Evolutionary conservation across 148 eudicot species (phyloP).

Genomic region (Pharnaceum exiguum): DNA sequence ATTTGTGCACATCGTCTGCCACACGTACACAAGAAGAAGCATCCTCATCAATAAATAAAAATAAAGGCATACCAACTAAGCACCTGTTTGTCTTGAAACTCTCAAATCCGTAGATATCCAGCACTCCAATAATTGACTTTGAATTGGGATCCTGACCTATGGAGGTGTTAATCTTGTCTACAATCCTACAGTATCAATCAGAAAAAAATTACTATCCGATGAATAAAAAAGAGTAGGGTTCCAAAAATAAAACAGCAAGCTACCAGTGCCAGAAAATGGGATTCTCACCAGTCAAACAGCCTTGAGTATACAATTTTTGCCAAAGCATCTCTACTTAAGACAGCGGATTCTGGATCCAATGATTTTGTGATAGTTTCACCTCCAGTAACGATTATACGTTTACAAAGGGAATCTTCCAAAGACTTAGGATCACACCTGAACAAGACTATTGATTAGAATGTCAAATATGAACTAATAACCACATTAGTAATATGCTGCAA

Average conservation of each 20-base stretch:
- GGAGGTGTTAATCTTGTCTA: constrained; percentile 75
- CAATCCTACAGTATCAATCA: constrained; percentile 56
- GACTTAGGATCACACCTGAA: constrained; percentile 86
- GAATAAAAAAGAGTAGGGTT: neutral
- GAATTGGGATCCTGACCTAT: constrained; percentile 90
- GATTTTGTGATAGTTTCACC: constrained; percentile 86
- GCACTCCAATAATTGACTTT: constrained; percentile 81
- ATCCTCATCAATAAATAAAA: constrained; percentile 24
- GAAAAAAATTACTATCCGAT: neutral
- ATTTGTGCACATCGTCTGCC: neutral
- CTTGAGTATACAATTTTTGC: constrained; percentile 91
- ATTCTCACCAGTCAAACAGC: constrained; percentile 84
- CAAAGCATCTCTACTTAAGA: constrained; percentile 82
- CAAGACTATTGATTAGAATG: constrained; percentile 7
- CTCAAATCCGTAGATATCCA: constrained; percentile 98
- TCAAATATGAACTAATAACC: neutral
- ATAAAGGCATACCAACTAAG: constrained; percentile 49
- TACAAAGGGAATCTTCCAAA: constrained; percentile 89
- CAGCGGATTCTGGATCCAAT: constrained; percentile 83
- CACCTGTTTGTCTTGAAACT: constrained; percentile 99
- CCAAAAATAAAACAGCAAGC: neutral
- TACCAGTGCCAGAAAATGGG: neutral
- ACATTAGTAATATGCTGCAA: neutral
- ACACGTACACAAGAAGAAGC: neutral
- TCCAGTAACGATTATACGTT: constrained; percentile 89